These are phyloP conservation scores for Rhizomucor miehei DNA, from an alignment of 371 early-diverging fungal species.

Conservation along the genomic window DNA sequence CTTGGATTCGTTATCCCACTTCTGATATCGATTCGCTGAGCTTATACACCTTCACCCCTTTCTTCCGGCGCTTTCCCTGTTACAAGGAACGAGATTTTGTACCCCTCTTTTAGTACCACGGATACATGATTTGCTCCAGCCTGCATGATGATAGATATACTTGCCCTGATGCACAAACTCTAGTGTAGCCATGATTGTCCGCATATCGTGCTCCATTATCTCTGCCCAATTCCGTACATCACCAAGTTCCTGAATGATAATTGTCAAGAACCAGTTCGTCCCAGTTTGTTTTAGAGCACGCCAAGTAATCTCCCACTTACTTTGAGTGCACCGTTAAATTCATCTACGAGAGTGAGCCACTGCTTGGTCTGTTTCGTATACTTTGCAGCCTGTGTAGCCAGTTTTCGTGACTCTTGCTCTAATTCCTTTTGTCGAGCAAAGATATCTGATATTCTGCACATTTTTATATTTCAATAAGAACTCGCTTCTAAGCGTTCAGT, in stretches of 20 bases:
- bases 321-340: constrained; percentile 62
- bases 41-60: no score
- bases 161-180: constrained; percentile 33
- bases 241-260: constrained; percentile 61
- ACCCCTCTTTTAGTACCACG: no score
- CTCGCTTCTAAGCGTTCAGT: neutral
- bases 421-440: constrained; percentile 61
- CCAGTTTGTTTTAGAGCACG: neutral
- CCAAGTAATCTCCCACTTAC: constrained; percentile 15
- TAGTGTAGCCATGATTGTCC: constrained; percentile 24
- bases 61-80: no score
- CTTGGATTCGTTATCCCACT: no score
- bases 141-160: no score
- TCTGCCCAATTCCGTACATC: constrained; percentile 82
- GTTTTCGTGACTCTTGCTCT: constrained; percentile 52
- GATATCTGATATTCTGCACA: constrained; percentile 44
- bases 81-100: no score
- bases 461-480: neutral
- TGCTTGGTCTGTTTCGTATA: constrained; percentile 59
- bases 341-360: constrained; percentile 59
- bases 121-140: no score
- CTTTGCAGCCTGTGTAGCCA: constrained; percentile 44
- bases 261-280: neutral
- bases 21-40: no score
- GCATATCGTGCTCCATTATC: constrained; percentile 36